phyloP scores from a whole-genome alignment of 805 yeast species.

The Saccharomycopsis synnaedendra region DNA sequence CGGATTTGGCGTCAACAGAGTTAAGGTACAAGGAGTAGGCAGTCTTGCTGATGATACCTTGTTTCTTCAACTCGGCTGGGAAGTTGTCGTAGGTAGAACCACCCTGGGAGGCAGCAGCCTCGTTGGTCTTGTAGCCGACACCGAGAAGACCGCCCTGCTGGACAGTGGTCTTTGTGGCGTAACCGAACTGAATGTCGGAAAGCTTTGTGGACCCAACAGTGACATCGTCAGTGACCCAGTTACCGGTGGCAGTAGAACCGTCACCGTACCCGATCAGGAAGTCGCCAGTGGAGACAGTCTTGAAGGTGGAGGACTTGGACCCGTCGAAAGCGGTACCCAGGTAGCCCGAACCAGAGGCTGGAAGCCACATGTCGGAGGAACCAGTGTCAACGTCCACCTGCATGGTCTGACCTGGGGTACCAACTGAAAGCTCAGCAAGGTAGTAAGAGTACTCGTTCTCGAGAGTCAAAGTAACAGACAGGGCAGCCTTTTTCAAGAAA shows the following conservation, averaged over 20 bases:
- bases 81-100: constrained; percentile 42
- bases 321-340: constrained; percentile 26
- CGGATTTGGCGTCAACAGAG: constrained; percentile 28
- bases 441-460: constrained; percentile 33
- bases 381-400: constrained; percentile 37
- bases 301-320: constrained; percentile 24
- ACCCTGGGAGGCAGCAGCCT: constrained; percentile 35
- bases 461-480: constrained; percentile 20
- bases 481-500: constrained; percentile 1
- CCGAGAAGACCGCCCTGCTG: constrained; percentile 49
- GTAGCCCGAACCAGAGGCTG: constrained; percentile 18
- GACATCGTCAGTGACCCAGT: constrained; percentile 23
- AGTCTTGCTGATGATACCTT: constrained; percentile 43
- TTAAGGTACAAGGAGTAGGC: constrained; percentile 58
- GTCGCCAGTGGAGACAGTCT: constrained; percentile 20
- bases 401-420: constrained; percentile 32
- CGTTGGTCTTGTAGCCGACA: constrained; percentile 60
- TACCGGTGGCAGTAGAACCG: constrained; percentile 37
- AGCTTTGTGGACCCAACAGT: constrained; percentile 16
- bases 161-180: constrained; percentile 15
- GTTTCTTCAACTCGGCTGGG: constrained; percentile 46
- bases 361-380: constrained; percentile 39
- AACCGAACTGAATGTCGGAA: constrained; percentile 12
- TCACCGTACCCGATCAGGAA: constrained; percentile 39
- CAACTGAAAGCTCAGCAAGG: constrained; percentile 32